Base-by-base conservation (phyloP, 2,329 filamentous ascomycete species). In the Lanzia echinophila region DNA sequence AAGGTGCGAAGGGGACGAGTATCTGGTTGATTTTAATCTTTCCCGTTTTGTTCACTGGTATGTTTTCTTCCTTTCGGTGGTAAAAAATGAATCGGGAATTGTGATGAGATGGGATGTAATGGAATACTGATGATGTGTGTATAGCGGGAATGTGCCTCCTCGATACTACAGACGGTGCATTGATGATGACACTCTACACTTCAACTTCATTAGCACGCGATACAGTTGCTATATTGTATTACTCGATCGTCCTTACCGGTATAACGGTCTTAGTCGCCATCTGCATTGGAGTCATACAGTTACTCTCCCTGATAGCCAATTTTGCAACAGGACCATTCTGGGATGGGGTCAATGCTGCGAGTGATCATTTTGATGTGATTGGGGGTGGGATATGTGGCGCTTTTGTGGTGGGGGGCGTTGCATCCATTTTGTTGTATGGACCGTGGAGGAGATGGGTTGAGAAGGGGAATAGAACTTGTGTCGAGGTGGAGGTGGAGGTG, bases 1-100 rank as follows among this genome's bases (percentile, higher is more conserved):
- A 96, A 64, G 91, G 87, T 0, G 84, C 90, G 0, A 79, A 87
- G 57, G 92, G 92, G 1, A 96, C 90, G 0, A 89, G 84, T 32
- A 86, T 97, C 56, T 99, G 94, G 94, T 74, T 96, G 13, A 97
- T 97, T 56, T 70, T 97, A 32, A 86, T 99, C 49, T 96, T 96
- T 55, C 94, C 94, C 0, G 70, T 92, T 1, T 73, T 97, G 1
- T 97, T 97, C 65, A 96, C 92, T 0, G 81, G 86, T 87, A 70
- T 67, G 75, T 66, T 48, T 44, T 28, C 31, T 50, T 50, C 39
- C 7, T 15, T 19, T n/a, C n/a, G n/a, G n/a, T n/a, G n/a, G n/a
- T n/a, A n/a, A n/a, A n/a, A n/a, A n/a, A n/a, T n/a, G 10, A 8
- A 7, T 3, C 13, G 0, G 31, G 11, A 19, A 7, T 8, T 6